Base-by-base conservation (phyloP, 2,329 filamentous ascomycete species). In the Scleromitrula shiraiana region DNA sequence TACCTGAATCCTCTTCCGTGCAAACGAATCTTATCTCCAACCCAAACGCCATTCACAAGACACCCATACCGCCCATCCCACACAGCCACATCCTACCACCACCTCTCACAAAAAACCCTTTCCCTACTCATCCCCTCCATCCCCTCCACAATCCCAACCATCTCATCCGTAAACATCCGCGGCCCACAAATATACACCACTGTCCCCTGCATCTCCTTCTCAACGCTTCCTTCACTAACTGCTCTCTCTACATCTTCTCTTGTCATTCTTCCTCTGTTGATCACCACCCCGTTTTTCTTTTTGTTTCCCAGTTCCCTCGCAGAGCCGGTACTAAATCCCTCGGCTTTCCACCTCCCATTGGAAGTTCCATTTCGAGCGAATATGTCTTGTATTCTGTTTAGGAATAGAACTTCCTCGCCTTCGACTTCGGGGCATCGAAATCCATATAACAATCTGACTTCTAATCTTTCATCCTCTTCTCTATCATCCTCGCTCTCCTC, bases 101-200 rank as follows among this genome's bases (percentile, higher is more conserved):
- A 83, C 56, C 76, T 82, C 64, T 83, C 80, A 52, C 67, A 75
- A 50, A 81, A 64, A 2, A 83, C 72, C 40, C 70, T 69, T 43
- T 69, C 62, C 23, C 67, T 57, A 8, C 70, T 64, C 58, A 78
- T 68, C 0, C 68, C 70, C 17, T 73, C 65, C 2, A 65, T 53
- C 1, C 50, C 54, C 30, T 59, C 59, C 8, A 70, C 57, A 14
- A 60, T 51, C 17, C 67, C 64, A 1, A 83, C 77, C 55, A 85
- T 73, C 41, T 75, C 71, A 61, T 88, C 84, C 1, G 82, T 86
- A 83, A 87, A 87, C 2, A 58, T 56, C 9, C 80, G 80, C 12
- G 82, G 75, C 1, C 83, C 83, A 58, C 84, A 88, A 0, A 88
- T 66, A 62, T 86, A 88, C 10, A 79, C 77, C 3, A 82, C 68